These are phyloP conservation scores for Rhizoclosmatium sp. DNA, from an alignment of 192 early-diverging fungal genomes.

Conservation along the genomic window DNA sequence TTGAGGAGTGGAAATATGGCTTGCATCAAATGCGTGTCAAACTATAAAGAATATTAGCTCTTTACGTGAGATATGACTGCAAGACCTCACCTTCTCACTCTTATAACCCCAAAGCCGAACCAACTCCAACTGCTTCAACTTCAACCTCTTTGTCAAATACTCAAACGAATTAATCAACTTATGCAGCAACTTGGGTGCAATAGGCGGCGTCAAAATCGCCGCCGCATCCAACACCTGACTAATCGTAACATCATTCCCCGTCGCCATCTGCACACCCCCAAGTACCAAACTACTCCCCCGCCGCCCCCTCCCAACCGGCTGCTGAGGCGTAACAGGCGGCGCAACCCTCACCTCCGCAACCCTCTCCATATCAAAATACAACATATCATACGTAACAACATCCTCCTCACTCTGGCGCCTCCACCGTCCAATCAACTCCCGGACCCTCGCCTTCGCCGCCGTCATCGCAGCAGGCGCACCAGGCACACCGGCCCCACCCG, in stretches of 20 bases:
- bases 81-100: slow-evolving; percentile 49
- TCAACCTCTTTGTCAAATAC: slow-evolving; percentile 51
- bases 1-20: slow-evolving; percentile 55
- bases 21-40: slow-evolving; percentile 65
- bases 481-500: not conserved
- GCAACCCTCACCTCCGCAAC: not conserved
- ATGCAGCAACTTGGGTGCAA: slow-evolving; percentile 51
- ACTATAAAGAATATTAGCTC: slow-evolving; percentile 23
- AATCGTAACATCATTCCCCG: slow-evolving; percentile 7
- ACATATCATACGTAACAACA: slow-evolving; percentile 39
- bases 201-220: slow-evolving; percentile 44
- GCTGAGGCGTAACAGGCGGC: not conserved
- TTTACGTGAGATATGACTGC: not conserved
- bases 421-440: slow-evolving; percentile 35
- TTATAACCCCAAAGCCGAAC: slow-evolving; percentile 59
- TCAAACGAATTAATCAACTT: slow-evolving; percentile 63
- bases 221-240: slow-evolving; percentile 49
- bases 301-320: not conserved
- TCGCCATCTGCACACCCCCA: not conserved
- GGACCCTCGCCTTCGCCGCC: slow-evolving; percentile 18
- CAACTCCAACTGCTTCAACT: slow-evolving; percentile 57
- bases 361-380: slow-evolving; percentile 28
- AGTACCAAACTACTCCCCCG: not conserved
- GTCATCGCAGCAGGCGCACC: not conserved
- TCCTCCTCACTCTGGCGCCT: slow-evolving; percentile 22